These are phyloP conservation scores for Trichoderma hamatum DNA, from an alignment of 2,329 filamentous ascomycete genomes.

Conservation along the genomic window DNA sequence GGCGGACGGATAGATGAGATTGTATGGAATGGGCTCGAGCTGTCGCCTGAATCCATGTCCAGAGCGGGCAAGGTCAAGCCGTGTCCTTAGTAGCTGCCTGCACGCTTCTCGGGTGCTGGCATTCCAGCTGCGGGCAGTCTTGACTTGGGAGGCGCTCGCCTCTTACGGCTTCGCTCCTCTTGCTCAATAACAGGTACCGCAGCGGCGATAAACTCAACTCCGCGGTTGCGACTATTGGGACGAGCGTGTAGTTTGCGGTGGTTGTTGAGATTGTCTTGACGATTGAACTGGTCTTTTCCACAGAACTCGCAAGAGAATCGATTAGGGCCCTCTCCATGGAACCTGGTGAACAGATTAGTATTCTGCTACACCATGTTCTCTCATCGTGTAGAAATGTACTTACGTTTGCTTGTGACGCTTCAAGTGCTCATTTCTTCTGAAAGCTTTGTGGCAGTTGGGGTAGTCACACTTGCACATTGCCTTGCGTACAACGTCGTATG, in stretches of 20 bases:
- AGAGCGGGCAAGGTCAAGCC: not conserved
- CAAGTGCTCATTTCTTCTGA: conserved; percentile 58
- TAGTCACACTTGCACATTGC: conserved; percentile 52
- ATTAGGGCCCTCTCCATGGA: conserved; percentile 46
- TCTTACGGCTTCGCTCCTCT: conserved; percentile 46
- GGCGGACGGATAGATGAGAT: conserved; percentile 1
- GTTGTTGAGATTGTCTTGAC: conserved; percentile 48
- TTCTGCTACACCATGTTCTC: not conserved
- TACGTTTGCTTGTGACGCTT: conserved; percentile 59
- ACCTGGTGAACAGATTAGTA: conserved; percentile 31
- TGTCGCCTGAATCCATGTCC: not conserved
- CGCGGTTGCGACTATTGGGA: conserved; percentile 45
- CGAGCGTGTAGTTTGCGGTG: conserved; percentile 47
- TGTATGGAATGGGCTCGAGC: not conserved
- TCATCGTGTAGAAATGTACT: conserved; percentile 34
- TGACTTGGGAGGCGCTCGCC: conserved; percentile 44
- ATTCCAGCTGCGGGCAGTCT: conserved; percentile 33
- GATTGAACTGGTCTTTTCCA: conserved; percentile 47
- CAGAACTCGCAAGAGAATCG: conserved; percentile 49
- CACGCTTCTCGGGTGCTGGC: conserved; percentile 37
- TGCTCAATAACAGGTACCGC: conserved; percentile 46
- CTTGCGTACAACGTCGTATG: conserved; percentile 43
- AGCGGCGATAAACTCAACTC: conserved; percentile 46
- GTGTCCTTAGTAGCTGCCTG: conserved; percentile 35
- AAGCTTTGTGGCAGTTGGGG: conserved; percentile 52